Percentiles rank a stretch among this genome's conserved stretches.
phyloP scores from a whole-genome alignment of 345 rosid species.

The Lepidium didymum region DNA sequence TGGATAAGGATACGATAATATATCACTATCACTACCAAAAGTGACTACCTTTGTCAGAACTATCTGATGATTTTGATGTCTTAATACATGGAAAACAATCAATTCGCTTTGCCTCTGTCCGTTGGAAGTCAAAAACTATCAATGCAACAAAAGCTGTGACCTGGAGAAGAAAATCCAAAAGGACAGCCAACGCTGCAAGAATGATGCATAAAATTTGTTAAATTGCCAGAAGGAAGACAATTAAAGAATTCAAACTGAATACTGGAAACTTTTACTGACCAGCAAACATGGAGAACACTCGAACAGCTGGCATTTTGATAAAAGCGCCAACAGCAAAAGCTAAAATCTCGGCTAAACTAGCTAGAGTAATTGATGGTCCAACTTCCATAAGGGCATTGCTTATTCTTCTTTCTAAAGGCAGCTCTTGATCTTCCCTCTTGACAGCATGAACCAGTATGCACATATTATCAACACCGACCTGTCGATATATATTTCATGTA shows the following conservation, averaged over 20 bases:
- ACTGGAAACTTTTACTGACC: conserved; percentile 37
- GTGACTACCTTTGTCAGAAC: conserved; percentile 57
- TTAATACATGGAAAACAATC: conserved; percentile 92
- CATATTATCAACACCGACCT: conserved; percentile 99
- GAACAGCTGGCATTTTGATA: conserved; percentile 96
- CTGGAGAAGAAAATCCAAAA: conserved; percentile 93
- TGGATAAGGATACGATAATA: background rate
- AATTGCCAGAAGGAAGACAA: background rate
- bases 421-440: conserved; percentile 76
- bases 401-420: conserved; percentile 69
- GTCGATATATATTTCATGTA: conserved; percentile 7
- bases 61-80: conserved; percentile 41
- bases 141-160: conserved; percentile 96
- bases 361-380: conserved; percentile 98
- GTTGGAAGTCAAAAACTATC: conserved; percentile 78
- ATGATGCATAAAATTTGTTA: conserved; percentile 16
- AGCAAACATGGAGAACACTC: conserved; percentile 98
- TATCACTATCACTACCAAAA: background rate
- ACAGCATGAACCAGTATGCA: conserved; percentile 95
- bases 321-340: conserved; percentile 98
- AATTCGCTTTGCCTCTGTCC: conserved; percentile 66
- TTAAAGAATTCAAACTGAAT: background rate
- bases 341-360: conserved; percentile 85
- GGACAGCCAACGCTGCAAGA: conserved; percentile 85
- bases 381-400: conserved; percentile 98